Evolutionary conservation across 805 yeast genomes (phyloP).

Genomic region (Maudiozyma turicensis): DNA sequence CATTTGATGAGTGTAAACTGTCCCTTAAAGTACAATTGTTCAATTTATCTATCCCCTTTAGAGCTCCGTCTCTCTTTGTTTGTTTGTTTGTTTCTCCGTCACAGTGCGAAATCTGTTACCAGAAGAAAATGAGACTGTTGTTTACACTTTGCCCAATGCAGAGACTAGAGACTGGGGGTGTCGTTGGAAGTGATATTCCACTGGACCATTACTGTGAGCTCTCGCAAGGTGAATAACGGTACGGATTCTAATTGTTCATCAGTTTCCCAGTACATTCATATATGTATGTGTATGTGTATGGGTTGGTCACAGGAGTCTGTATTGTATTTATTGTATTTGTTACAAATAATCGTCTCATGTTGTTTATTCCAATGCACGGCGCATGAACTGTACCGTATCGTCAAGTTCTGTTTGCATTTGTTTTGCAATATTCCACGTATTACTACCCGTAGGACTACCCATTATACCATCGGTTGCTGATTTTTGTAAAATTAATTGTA

Average conservation of each 20-base stretch:
- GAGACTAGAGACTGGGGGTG: not conserved
- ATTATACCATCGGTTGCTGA: conserved; percentile 25
- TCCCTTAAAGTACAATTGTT: too few relatives aligned
- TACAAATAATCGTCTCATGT: not conserved
- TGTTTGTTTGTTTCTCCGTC: too few relatives aligned
- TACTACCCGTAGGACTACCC: conserved; percentile 15
- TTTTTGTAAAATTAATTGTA: conserved; percentile 25
- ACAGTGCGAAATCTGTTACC: too few relatives aligned
- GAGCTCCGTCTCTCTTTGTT: too few relatives aligned
- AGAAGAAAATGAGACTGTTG: not conserved
- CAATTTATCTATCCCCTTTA: too few relatives aligned
- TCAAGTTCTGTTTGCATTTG: conserved; percentile 26
- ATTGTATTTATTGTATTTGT: too few relatives aligned
- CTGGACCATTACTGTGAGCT: not conserved
- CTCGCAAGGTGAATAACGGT: not conserved
- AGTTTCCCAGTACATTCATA: not conserved
- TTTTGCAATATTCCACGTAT: conserved; percentile 19
- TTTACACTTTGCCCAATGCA: not conserved
- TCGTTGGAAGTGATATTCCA: not conserved
- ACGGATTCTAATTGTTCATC: too few relatives aligned
- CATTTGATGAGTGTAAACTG: too few relatives aligned
- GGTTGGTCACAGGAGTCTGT: too few relatives aligned
- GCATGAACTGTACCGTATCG: conserved; percentile 29
- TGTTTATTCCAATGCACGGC: conserved; percentile 23
- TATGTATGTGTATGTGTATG: not conserved